Base-by-base conservation (phyloP, 352 stramenopile species). In the Phytophthora pluvialis region DNA sequence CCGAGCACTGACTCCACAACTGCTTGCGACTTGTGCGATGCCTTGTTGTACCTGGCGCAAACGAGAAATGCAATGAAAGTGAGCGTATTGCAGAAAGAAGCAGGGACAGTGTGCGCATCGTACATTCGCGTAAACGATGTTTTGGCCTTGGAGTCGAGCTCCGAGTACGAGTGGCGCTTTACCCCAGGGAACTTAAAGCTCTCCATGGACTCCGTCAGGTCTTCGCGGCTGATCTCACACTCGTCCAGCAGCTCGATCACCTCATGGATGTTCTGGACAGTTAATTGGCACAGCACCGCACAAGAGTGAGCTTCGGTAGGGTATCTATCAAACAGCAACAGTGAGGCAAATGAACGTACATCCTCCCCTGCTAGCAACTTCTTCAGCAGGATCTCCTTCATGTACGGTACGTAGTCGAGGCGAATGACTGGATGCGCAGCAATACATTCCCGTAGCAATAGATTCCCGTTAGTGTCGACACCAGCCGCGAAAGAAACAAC, bases 151-250 rank as follows among this genome's bases (percentile, higher is more conserved):
- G 86, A 85, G 46, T 97, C 84, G 16, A 97, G 78, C 42, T 94
- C 75, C 1, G 60, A 62, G 71, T 93, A 93, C 43, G 83, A 87
- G 46, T 94, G 76, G 25, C 83, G 81, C 60, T 90, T 89, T 48
- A 94, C 66, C 32, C 82, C 84, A 6, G 80, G 78, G 53, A 97
- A 81, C 65, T 92, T 90, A 69, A 96, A 93, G 67, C 78, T 90
- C 62, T 98, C 91, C 77, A 99, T 93, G 16, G 95, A 98, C 72
- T 99, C 98, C 10, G 98, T 97, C 18, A 99, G 64, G 72, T 99
- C 97, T 70, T 99, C 97, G 40, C 96, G 91, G 48, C 83, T 97
- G 50, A 99, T 91, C 44, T 98, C 97, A 69, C 99, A 99, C 44
- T 94, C 84, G 67, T 99, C 97, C 64, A 99, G 91, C 31, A 99